Conservation (phyloP, 768 basidiomycete species). For the Tylopilus subfusipes region DNA sequence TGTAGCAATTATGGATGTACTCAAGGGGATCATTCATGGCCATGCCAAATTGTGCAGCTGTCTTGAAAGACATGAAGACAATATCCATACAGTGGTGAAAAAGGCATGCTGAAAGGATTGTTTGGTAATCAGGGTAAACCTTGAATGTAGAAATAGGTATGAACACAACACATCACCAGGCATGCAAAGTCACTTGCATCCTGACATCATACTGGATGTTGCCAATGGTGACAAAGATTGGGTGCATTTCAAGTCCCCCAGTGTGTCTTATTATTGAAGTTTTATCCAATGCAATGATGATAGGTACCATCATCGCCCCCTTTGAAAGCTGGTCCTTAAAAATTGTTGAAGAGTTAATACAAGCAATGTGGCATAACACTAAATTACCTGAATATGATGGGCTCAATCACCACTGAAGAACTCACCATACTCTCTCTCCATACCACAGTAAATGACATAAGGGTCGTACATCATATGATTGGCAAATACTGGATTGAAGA, state of each 20-base stretch:
- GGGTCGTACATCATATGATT: not conserved
- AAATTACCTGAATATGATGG: not conserved
- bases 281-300: not conserved
- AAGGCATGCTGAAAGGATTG: no score
- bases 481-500: not conserved
- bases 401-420: not conserved
- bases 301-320: no score
- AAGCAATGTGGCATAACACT: no score
- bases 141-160: not conserved
- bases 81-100: not conserved
- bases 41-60: not conserved
- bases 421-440: not conserved
- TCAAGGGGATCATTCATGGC: not conserved
- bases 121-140: no score
- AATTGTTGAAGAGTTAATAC: no score
- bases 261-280: slow-evolving; percentile 13
- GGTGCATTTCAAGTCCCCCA: not conserved
- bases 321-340: no score
- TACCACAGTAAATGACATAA: not conserved
- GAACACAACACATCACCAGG: not conserved
- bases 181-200: not conserved
- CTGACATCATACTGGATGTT: not conserved
- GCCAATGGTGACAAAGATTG: not conserved
- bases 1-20: not conserved
- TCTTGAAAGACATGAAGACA: not conserved